Evolutionary conservation across 352 stramenopile species (phyloP), one percentile per base, ranked within the genome.

Genomic region (Lagenidium sp.): DNA sequence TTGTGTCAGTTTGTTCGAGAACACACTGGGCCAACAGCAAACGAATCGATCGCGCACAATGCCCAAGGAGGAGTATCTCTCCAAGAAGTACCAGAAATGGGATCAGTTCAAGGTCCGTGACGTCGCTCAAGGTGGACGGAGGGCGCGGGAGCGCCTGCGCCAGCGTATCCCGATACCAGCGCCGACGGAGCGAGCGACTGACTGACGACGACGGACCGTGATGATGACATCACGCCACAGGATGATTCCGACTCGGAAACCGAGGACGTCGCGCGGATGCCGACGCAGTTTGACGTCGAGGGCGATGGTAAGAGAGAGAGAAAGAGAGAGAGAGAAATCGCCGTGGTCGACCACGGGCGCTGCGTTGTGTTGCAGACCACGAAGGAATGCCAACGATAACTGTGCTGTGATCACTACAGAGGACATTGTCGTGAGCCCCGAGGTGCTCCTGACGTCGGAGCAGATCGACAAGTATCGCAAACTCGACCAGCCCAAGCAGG

Each of bases 51-150:
- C 28, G 30, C 31, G 6, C 20, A 54, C 10, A 12, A 75, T 75
- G 44, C 55, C 68, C 36, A 53, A 63, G 42, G 78, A 91, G 41
- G 41, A 89, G 43, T 93, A 71, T 55, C 63, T 93, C 53, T 86
- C 57, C 63, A 83, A 93, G 60, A 93, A 85, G 41, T 93, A 93
- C 60, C 69, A 87, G 63, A 93, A 90, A 54, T 93, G 80, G 80
- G 75, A 86, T 58, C 77, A 88, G 43, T 90, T 93, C 42, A 68
- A 82, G 65, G 79, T 89, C n/a, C n/a, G n/a, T n/a, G n/a, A n/a
- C n/a, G n/a, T n/a, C n/a, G n/a, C n/a, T n/a, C n/a, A n/a, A n/a
- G n/a, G n/a, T n/a, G n/a, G n/a, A n/a, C n/a, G n/a, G n/a, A n/a
- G n/a, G n/a, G n/a, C n/a, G n/a, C n/a, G n/a, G n/a, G n/a, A n/a